Base-by-base conservation (phyloP, 495 filamentous ascomycete species). In the Parathielavia hyrcaniae region DNA sequence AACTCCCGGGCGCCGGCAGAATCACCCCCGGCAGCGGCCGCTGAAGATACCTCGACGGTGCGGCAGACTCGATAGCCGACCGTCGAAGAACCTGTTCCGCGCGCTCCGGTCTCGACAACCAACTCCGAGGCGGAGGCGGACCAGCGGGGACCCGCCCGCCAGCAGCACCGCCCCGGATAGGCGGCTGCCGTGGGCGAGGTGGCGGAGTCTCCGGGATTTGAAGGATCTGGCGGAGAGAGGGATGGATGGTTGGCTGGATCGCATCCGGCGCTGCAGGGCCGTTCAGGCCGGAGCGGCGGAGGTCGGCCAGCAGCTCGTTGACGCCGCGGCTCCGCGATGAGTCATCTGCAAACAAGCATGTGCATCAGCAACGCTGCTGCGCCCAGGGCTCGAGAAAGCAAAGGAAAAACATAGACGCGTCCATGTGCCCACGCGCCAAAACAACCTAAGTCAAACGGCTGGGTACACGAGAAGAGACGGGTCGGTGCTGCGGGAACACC, bases 71-170 rank as follows among this genome's bases (percentile, higher is more conserved):
- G 26, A 23, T 23, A 14, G 47, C 48, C 26, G 47, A 30, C 19
- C 48, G 48, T n/a, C 32, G 56, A 20, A 51, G 26, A 16, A 20
- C 56, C 13, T 36, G 4, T 14, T 10, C 49, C 10, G 40, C 48
- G 0, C 50, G 41, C 17, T 48, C 32, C 8, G 47, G 20, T 45
- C 50, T 35, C 0, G 68, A 67, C 12, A 86, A 64, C 89, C 89
- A 93, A 64, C 86, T 90, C 32, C 74, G 76, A 2, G 89, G 89
- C 19, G 87, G 76, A 10, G 86, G 79, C 5, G 89, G 88, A 0
- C 88, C 89, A 1, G 87, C 72, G 0, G 81, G 80, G 16, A 75
- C 67, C 56, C 82, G 77, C 58, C 72, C 53, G 32, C 78, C 77
- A 41, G 60, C 56, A 66, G 63, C 70, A 69, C 70, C 75, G 54